These are phyloP conservation scores for Aspergillus sp. DNA, from an alignment of 2,329 filamentous ascomycete genomes.

Conservation along the genomic window DNA sequence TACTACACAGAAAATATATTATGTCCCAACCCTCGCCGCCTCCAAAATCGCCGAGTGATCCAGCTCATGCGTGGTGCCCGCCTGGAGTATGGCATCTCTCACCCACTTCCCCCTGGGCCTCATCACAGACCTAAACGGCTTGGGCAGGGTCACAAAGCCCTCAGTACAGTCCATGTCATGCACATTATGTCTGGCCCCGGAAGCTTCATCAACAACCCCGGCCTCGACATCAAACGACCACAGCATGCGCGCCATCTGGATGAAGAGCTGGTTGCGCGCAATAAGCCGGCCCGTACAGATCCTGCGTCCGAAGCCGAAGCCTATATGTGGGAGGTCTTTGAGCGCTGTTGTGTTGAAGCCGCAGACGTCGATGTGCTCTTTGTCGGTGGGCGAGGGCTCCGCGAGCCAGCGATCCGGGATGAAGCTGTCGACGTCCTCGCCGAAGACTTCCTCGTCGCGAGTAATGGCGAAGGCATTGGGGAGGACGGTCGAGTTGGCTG, in stretches of 20 bases:
- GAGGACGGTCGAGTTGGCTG: background rate
- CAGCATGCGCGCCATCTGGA: conserved; percentile 5
- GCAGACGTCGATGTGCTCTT: background rate
- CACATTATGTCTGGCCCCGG: background rate
- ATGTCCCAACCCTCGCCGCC: background rate
- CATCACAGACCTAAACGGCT: conserved; percentile 1
- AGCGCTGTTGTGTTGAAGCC: background rate
- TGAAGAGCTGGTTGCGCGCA: conserved; percentile 1
- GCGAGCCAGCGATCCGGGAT: background rate
- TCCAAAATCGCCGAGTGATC: background rate
- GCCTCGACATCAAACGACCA: background rate
- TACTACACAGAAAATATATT: too few species aligned
- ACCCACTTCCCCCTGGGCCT: conserved; percentile 2
- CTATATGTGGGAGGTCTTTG: background rate
- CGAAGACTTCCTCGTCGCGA: background rate
- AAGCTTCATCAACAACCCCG: background rate
- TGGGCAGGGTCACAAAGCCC: background rate
- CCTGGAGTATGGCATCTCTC: background rate
- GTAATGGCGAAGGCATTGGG: background rate
- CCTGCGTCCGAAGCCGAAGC: background rate
- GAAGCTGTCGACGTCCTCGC: background rate
- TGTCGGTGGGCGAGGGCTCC: background rate
- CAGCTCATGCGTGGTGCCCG: background rate
- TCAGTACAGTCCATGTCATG: conserved; percentile 3
- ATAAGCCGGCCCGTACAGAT: background rate